phyloP scores from a whole-genome alignment of 257 asterid genomes.

The Fraxinus anomala region DNA sequence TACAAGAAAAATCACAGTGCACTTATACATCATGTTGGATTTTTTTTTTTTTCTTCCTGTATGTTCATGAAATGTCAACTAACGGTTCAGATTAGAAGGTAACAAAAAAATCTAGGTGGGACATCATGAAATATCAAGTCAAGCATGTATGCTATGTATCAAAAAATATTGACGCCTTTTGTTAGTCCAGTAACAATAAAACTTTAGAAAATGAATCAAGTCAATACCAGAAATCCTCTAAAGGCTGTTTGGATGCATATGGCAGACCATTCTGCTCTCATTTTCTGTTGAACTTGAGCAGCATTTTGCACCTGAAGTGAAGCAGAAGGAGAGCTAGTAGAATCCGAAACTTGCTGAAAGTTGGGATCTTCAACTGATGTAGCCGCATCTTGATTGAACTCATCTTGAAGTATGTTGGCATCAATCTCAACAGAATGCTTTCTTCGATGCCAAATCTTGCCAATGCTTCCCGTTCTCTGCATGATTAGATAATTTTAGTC shows the following conservation, averaged over 20 bases:
- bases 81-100: background rate
- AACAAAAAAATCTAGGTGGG: background rate
- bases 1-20: background rate
- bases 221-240: conserved; percentile 86
- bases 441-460: conserved; percentile 55
- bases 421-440: conserved; percentile 55
- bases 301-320: conserved; percentile 46
- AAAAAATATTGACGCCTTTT: background rate
- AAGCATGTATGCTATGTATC: background rate
- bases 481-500: conserved; percentile 20
- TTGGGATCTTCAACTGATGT: conserved; percentile 44
- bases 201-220: background rate
- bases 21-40: background rate
- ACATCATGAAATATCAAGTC: background rate
- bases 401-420: conserved; percentile 39
- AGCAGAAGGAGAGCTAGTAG: conserved; percentile 51
- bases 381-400: conserved; percentile 38
- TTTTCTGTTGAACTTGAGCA: conserved; percentile 42
- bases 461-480: conserved; percentile 53
- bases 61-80: background rate
- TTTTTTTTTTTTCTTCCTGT: background rate
- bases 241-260: conserved; percentile 87
- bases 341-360: conserved; percentile 41
- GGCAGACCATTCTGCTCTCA: conserved; percentile 85
- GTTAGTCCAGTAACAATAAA: conserved; percentile 17